Conservation (phyloP, 1,284 basidiomycete species). For the Porogramme epimiltina region DNA sequence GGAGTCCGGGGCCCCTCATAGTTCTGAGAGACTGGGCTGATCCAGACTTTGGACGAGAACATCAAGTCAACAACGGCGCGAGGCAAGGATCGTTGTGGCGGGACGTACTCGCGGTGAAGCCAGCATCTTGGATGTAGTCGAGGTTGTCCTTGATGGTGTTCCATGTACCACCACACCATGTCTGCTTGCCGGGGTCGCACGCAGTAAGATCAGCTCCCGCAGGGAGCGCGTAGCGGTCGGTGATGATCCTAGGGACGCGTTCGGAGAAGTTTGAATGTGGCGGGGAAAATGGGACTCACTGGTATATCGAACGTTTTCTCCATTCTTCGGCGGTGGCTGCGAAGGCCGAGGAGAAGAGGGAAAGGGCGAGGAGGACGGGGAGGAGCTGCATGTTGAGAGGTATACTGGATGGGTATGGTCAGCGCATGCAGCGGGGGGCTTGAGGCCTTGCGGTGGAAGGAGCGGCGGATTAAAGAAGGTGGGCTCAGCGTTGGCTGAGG, state of each 20-base stretch:
- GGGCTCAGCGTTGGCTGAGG: slow-evolving; percentile 14
- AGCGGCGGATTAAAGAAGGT: slow-evolving; percentile 17
- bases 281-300: slow-evolving; percentile 30
- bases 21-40: slow-evolving; percentile 70
- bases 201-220: slow-evolving; percentile 51
- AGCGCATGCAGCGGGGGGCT: slow-evolving; percentile 9
- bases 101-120: slow-evolving; percentile 73
- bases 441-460: slow-evolving; percentile 4
- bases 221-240: slow-evolving; percentile 74
- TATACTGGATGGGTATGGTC: slow-evolving; percentile 10
- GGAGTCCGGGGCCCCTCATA: slow-evolving; percentile 67
- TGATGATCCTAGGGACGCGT: slow-evolving; percentile 55
- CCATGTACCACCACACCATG: slow-evolving; percentile 83
- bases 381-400: slow-evolving; percentile 20
- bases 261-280: not conserved
- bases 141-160: slow-evolving; percentile 73
- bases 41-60: slow-evolving; percentile 49
- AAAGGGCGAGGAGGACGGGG: slow-evolving; percentile 23
- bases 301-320: slow-evolving; percentile 44
- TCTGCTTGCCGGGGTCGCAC: slow-evolving; percentile 56
- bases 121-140: slow-evolving; percentile 79
- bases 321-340: slow-evolving; percentile 42
- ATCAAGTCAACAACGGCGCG: not conserved
- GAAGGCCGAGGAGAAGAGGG: slow-evolving; percentile 26
- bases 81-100: slow-evolving; percentile 10